Base-by-base conservation (phyloP, 768 basidiomycete species). In the Tricholoma hemisulphureum region DNA sequence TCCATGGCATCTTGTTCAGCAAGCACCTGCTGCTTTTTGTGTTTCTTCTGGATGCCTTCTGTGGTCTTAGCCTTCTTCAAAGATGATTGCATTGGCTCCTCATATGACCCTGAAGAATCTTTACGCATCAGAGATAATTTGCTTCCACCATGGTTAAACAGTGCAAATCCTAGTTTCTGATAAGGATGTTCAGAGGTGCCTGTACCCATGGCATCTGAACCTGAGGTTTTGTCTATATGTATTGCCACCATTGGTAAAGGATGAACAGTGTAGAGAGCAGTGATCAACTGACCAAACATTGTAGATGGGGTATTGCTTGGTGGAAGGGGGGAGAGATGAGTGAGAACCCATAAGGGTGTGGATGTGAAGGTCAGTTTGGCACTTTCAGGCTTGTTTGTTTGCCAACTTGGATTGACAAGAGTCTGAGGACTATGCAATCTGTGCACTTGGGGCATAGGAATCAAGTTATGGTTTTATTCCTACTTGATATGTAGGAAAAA, bases 21-120 rank as follows among this genome's bases (percentile, higher is more conserved):
- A 39, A 85, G 76, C 68, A 91, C 91, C 62, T 86, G 87, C 3
- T 83, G 84, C 71, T 94, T 96, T 74, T 89, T 85, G 58, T 82
- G 80, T 74, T 97, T 98, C 78, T 95, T 95, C 73, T 92, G 87
- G 51, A 96, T 81, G 7, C 86, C 88, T 59, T 92, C 89, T 0
- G 92, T 87, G 26, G 81, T 84, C 73, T 90, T 91, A 5, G 92
- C 92, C 73, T 96, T 98, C 78, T 99, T 99, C 59, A 93, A 70
- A 7, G 91, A 86, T 6, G 90, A 88, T 58, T 89, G 85, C 0
- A 91, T 89, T 13, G 94, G 89, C 55, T 89, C 87, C 58, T 88
- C 87, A 71, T 87, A 98, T 57, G 83, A 79, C 37, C 73, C 76
- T 6, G 75, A 74, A 2, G 84, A 62, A 57, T 86, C 80, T 70